Evolutionary conservation across 192 early-diverging fungal genomes (phyloP).

Genomic region (Coemansia sp.): DNA sequence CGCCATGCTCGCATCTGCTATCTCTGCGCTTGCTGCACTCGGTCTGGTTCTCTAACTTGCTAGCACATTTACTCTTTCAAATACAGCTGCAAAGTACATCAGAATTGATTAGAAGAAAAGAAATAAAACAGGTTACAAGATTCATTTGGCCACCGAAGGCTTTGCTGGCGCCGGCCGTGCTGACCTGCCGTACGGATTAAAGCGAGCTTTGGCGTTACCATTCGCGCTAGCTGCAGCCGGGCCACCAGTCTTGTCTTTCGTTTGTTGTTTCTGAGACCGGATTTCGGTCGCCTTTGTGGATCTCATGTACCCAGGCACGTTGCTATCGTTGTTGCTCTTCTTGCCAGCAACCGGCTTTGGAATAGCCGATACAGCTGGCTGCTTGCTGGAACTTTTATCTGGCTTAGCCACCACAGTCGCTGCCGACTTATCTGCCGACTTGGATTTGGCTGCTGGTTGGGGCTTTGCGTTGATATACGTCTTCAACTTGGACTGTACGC

Average conservation of each 20-base stretch:
- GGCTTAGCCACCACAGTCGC: conserved; percentile 1
- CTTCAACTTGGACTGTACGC: conserved; percentile 51
- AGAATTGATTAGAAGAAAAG: background rate
- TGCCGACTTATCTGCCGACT: conserved; percentile 11
- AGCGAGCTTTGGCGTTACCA: conserved; percentile 16
- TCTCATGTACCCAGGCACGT: conserved; percentile 40
- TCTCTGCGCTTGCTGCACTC: conserved; percentile 6
- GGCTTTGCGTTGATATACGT: conserved; percentile 43
- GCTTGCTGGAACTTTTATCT: background rate
- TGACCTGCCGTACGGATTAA: conserved; percentile 31
- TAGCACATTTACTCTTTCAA: background rate
- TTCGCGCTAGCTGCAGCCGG: background rate
- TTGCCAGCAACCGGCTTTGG: background rate
- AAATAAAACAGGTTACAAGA: background rate
- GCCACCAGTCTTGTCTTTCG: conserved; percentile 3
- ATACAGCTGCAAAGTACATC: background rate
- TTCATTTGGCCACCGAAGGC: conserved; percentile 22
- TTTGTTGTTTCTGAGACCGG: conserved; percentile 23
- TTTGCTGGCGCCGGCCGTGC: conserved; percentile 13
- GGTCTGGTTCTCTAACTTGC: background rate
- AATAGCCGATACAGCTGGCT: conserved; percentile 1
- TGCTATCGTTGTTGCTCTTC: conserved; percentile 3
- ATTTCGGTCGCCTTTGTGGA: conserved; percentile 38
- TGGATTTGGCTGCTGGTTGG: conserved; percentile 14
- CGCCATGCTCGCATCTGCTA: background rate